Evolutionary conservation across 2,329 filamentous ascomycete species (phyloP), one percentile per base, ranked within the genome.

Genomic region (Xylaria polymorpha): DNA sequence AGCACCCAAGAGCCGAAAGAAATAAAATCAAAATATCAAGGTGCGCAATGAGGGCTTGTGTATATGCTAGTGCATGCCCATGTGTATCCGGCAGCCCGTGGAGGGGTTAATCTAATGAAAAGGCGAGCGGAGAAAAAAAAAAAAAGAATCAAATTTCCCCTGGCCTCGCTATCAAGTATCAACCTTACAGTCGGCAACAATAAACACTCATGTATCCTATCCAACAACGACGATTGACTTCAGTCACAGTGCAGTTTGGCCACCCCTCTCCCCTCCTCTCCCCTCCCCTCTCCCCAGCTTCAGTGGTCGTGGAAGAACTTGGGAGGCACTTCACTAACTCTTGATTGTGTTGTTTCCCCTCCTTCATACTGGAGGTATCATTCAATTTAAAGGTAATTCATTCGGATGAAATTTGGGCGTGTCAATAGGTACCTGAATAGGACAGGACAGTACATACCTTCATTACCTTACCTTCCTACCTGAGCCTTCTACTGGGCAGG

Each of bases 351-450:
- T 35, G n/a, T 20, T 48, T 51, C 64, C 58, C 64, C 64, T 67
- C 59, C 43, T 51, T 41, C 5, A 46, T 44, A 29, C 46, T n/a
- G 35, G 57, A 57, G 59, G 58, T 58, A 37, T 3, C 59, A 63
- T 67, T 41, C 55, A 63, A 67, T 67, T 37, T 63, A 64, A 59
- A 55, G 46, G 60, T 41, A 64, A 63, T 64, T 64, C 65, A 32
- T 14, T 67, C 55, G 65, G 65, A 41, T 67, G 65, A 64, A 64
- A 59, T 67, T 60, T 58, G 20, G 43, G n/a, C 14, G 51, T 53
- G 51, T 53, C 25, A 29, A 57, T 43, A 39, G 43, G 41, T 37
- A 14, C 29, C 48, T 63, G 5, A 37, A 55, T 25, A 18, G 29
- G 61, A 18, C 46, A 25, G 14, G 4, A 44, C 32, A 25, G 25